Evolutionary conservation across 352 stramenopile genomes (phyloP), one percentile per base, ranked within the genome.

Genomic region (Phytophthora gonapodyides): DNA sequence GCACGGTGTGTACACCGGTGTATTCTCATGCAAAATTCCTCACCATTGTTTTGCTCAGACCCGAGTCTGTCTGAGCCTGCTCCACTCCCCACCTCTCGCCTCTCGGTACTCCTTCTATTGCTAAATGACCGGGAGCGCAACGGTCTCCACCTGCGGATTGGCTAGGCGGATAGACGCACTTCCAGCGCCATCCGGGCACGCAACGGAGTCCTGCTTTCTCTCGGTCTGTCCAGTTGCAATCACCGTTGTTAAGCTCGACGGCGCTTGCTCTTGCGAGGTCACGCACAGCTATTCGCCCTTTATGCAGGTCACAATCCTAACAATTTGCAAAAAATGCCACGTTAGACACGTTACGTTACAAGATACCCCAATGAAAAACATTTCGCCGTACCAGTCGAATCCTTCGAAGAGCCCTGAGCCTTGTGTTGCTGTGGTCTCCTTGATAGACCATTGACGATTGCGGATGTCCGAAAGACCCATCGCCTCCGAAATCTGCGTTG

Each of bases 371-470:
- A 47, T 30, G 9, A 42, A 7, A 12, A 46, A 40, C 13, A 7
- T 9, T 36, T 21, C 12, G 42, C 12, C 64, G 55, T 69, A 97
- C 98, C 98, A 99, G 78, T 99, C 98, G 70, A 99, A 99, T 52
- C 98, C 98, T 81, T 99, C 97, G 77, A 99, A 99, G 11, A 99
- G 83, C 17, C 98, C 98, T 42, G 97, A 93, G 35, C 97, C 98
- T 72, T 99, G 97, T 52, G 98, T 96, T 36, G 98, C 98, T 48
- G 93, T 98, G 5, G 97, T 99, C 82, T 99, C 97, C 79, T 99
- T 98, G 69, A 99, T 99, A 44, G 91, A 98, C 98, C 98, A 99
- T 77, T 99, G 97, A 54, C 98, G 85, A 83, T 99, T 99, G 64
- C 97, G 93, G 57, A 99, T 98, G 59, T 99, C 93, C 38, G 97